Base-by-base conservation (phyloP, 495 filamentous ascomycete genomes). In the Talaromyces thailandensis region DNA sequence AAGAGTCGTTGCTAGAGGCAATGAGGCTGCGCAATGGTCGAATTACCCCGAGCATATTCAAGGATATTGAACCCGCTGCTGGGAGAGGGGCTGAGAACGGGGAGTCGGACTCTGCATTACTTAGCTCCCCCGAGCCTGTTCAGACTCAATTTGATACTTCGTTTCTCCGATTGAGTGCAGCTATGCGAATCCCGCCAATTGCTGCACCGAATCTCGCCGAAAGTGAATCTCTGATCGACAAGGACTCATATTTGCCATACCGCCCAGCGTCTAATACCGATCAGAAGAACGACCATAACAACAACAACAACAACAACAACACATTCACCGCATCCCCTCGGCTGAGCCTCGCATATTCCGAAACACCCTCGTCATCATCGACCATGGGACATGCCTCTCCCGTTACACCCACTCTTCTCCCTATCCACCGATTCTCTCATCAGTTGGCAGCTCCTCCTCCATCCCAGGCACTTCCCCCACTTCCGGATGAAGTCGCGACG, bases 1-100 rank as follows among this genome's bases (percentile, higher is more conserved):
- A 96, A 70, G 88, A 92, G 68, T 84, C 88, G 69, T 76, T 96
- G 6, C 76, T 96, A 7, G 88, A 90, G 65, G 88, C 90, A 14
- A 86, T 96, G 81, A 81, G 92, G 35, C 74, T 84, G 66, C 92
- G 92, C 68, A 81, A 89, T 50, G 88, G 90, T 35, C 84, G 84
- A 29, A 89, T 95, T 79, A 85, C 86, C 0, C 85, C 90, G 60
- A 85, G 86, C 60, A 82, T 87, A 56, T 86, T 90, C 63, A 75
- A 84, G 25, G 85, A 89, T 65, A 58, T 68, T 21, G 62, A 67
- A 2, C 67, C 67, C 57, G 69, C 68, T 35, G 62, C 53, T 25
- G 43, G 31, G 24, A 60, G 26, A 21, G 37, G 24, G 23, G 52
- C 53, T 18, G n/a, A 29, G 4, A 66, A 71, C 3, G 75, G 75